Evolutionary conservation across 805 yeast species (phyloP).

Genomic region (Hanseniaspora meyeri): DNA sequence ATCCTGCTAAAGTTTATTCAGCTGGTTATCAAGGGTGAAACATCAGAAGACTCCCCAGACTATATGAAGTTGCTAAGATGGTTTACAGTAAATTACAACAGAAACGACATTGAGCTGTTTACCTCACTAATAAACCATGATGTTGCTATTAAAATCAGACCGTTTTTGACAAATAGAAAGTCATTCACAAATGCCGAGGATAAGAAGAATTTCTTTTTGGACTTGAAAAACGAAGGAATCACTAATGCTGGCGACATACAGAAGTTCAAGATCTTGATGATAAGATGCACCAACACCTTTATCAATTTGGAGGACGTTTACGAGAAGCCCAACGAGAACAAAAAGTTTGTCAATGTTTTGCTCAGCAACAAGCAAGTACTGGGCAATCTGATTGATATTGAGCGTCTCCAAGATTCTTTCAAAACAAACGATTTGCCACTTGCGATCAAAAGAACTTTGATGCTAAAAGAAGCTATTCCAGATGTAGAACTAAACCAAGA

Average conservation of each 20-base stretch:
- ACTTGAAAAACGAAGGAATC: background rate
- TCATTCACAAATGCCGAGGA: background rate
- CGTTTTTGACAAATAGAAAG: constrained; percentile 8
- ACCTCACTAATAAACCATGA: background rate
- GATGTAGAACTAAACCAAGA: background rate
- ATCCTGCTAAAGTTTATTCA: background rate
- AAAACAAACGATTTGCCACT: background rate
- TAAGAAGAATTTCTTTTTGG: background rate
- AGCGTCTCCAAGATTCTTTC: background rate
- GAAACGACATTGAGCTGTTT: background rate
- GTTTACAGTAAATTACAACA: background rate
- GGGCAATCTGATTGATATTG: background rate
- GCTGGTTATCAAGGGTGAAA: background rate
- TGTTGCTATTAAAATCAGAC: constrained; percentile 2
- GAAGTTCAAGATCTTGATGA: constrained; percentile 1
- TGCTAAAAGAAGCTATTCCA: background rate
- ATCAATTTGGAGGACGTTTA: background rate
- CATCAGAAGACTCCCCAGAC: background rate
- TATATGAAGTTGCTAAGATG: background rate
- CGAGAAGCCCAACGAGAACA: background rate
- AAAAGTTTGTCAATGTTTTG: background rate
- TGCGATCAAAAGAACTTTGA: background rate
- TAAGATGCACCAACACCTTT: constrained; percentile 2
- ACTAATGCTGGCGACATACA: background rate
- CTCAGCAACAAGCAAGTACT: background rate